Base-by-base conservation (phyloP, 768 basidiomycete genomes). In the Coprinopsis strossmayeri region DNA sequence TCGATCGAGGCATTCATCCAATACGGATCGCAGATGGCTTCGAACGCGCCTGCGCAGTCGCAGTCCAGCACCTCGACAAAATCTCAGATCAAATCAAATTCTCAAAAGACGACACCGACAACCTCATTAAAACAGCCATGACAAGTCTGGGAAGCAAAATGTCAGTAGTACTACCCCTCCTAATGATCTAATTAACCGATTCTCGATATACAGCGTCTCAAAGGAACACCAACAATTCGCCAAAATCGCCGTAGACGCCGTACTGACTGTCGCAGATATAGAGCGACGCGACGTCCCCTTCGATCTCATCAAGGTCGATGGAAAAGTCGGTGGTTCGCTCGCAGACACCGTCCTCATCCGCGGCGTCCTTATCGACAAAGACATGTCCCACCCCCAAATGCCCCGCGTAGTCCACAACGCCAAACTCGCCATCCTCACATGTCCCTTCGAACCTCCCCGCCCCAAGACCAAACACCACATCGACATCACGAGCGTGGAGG, bases 331-430 rank as follows among this genome's bases (percentile, higher is more conserved):
- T 39, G 96, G 96, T 32, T 91, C 93, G 9, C 79, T 99, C 32
- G 91, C 90, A 7, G 96, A 99, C 69, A 98, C 91, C 5, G 82
- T 80, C 35, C 79, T 99, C 57, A 95, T 99, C 72, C 87, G 87
- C 59, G 96, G 96, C 57, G 96, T 99, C 35, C 89, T 99, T 58
- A 81, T 99, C 64, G 96, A 99, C 82, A 99, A 99, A 70, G 95
- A 99, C 70, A 95, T 99, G 88, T 97, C 93, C 11, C 96, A 99
- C 61, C 88, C 95, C 3, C 92, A 96, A 67, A 99, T 99, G 96
- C 95, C 95, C 7, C 82, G 79, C 50, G 74, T 71, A 28, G 84
- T 99, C 57, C 78, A 75, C 55, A 89, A 98, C 64, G 96, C 96
- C 46, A 84, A 83, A 51, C 74, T 99, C 47, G 96, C 95, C 12